Evolutionary conservation across 2,329 filamentous ascomycete species (phyloP).

Genomic region (Thielaviopsis populi): DNA sequence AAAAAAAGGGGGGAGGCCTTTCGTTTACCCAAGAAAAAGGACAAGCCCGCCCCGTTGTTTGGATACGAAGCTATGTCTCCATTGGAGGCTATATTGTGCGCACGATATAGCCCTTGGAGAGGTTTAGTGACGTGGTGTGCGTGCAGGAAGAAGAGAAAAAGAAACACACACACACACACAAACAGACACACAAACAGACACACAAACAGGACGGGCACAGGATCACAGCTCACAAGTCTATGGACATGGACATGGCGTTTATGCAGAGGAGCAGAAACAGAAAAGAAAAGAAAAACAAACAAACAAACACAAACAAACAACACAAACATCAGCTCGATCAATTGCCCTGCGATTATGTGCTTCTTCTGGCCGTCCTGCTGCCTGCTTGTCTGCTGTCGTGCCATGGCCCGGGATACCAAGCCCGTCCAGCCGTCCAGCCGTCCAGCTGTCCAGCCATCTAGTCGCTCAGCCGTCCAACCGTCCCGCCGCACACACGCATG

Average conservation of each 20-base stretch:
- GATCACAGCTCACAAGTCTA: background rate
- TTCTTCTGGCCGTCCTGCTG: background rate
- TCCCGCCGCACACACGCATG: background rate
- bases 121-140: background rate
- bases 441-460: background rate
- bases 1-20: background rate
- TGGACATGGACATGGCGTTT: background rate
- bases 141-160: background rate
- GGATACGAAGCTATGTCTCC: background rate
- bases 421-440: background rate
- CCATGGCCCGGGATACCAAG: background rate
- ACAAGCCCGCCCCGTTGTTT: background rate
- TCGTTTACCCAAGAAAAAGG: background rate
- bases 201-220: too few relatives aligned
- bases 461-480: background rate
- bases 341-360: background rate
- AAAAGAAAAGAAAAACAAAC: background rate
- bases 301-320: background rate
- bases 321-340: background rate
- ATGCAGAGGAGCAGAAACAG: background rate
- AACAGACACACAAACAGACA: too few relatives aligned
- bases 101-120: background rate
- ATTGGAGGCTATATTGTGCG: background rate
- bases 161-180: background rate
- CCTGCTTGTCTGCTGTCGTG: too few relatives aligned